Evolutionary conservation across 108 stramenopile genomes (phyloP), one percentile per base, ranked within the genome.

Genomic region (Skeletonema potamos): DNA sequence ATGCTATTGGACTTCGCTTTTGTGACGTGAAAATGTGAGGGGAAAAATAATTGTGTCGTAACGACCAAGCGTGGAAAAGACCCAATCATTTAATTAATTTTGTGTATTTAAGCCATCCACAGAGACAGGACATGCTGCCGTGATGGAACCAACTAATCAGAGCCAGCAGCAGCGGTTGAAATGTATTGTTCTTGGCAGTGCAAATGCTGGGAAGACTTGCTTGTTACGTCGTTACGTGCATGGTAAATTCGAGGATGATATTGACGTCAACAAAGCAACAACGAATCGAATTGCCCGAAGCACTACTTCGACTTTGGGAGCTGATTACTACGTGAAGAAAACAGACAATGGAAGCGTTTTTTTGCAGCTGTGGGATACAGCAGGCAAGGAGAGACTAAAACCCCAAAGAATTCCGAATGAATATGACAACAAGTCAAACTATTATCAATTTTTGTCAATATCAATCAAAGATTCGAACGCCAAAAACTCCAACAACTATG

Each of bases 301-400:
- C 44, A 65, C 68, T 11, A 73, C 41, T 30, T 73, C 67, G 8
- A 81, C 80, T 12, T 37, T 61, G n/a, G 77, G 77, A 0, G 77
- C 77, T 15, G 77, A 79, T 51, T 79, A 79, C 44, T 79, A 81
- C 32, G 58, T 76, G 7, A 71, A 76, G 62, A 76, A 70, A 55
- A 54, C 64, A 54, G 27, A 59, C 8, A 66, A 81, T 33, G 20
- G 51, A 24, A 54, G 65, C 69, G 27, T 54, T 63, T 43, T 68
- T 67, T 58, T 90, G 13, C 89, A 90, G 69, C 56, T 91, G 9
- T 91, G 90, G 88, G 93, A 94, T 71, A 94, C 93, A 12, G 87
- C 86, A 3, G 93, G 93, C 15, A 60, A 81, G 59, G 90, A 92
- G 67, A 74, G 77, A 18, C 67, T 84, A 5, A 32, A 24, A 7